Evolutionary conservation across 805 yeast species (phyloP), one percentile per base, ranked within the genome.

Genomic region (Millerago galiae): DNA sequence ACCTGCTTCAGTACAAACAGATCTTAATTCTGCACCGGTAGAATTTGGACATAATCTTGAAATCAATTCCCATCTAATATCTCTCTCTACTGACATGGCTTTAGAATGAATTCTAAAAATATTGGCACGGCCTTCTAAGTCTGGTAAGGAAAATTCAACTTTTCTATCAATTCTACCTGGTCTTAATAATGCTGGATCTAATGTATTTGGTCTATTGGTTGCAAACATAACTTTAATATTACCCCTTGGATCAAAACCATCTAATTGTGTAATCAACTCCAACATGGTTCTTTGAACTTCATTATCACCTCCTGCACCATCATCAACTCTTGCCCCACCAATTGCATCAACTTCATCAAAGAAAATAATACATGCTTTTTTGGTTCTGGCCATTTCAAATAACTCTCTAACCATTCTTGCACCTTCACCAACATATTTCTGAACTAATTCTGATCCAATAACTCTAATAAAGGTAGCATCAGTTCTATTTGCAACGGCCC

Each of bases 301-400:
- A 62, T 91, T 93, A 66, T 93, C 99, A 60, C 98, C 98, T 55
- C 97, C 98, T 10, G 98, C 98, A 58, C 98, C 98, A 63, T 93
- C 99, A 65, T 93, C 99, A 62, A 93, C 93, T 65, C 99, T 82
- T n/a, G 98, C 98, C 34, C 99, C 99, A 53, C 99, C 99, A 63
- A 93, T 88, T 31, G 99, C 99, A 70, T 93, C 99, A 53, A 93
- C 83, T 71, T 93, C 99, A 67, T 93, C 99, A 59, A 93, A 93
- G 68, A 93, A 93, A 44, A 93, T 91, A 59, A 93, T 93, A 67
- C 98, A 91, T 2, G 99, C 98, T 61, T 91, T 90, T 67, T 93
- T 93, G 30, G 98, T 85, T 62, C 99, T 83, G 2, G 99, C 99
- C 98, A 93, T 90, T 63, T 93, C 99, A 58, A 93, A 93, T 58